Percentiles rank a stretch among this genome's conserved stretches.
phyloP scores from a whole-genome alignment of 208 protist species.

The Herpetomonas samuelpessoai region DNA sequence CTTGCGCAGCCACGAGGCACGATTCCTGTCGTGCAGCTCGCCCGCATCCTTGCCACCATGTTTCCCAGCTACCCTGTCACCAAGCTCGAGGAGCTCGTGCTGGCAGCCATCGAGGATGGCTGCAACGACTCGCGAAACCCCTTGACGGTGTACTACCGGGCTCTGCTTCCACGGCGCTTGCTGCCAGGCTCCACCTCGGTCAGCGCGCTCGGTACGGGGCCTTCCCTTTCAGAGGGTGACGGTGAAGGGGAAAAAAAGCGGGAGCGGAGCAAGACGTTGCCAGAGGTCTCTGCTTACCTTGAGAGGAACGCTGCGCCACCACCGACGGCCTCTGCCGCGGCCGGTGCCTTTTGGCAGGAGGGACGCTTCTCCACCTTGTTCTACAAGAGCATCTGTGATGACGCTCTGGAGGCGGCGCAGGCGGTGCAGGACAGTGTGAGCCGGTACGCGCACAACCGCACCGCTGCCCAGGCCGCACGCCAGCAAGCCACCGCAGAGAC shows the following conservation, averaged over 20 bases:
- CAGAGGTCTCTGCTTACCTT: neutral
- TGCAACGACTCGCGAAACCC: conserved; percentile 29
- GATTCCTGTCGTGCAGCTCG: conserved; percentile 59
- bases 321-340: neutral
- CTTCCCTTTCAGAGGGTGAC: conserved; percentile 10
- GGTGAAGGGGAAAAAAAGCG: no score
- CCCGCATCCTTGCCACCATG: conserved; percentile 53
- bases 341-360: conserved; percentile 11
- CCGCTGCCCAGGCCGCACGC: conserved; percentile 1
- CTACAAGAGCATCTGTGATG: conserved; percentile 57
- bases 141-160: conserved; percentile 54
- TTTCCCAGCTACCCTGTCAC: conserved; percentile 59
- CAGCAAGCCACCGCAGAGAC: conserved; percentile 8
- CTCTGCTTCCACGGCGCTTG: conserved; percentile 54
- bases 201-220: conserved; percentile 5
- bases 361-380: conserved; percentile 45
- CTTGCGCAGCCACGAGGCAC: conserved; percentile 19
- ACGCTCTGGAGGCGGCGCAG: conserved; percentile 60
- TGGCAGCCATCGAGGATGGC: conserved; percentile 41
- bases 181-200: conserved; percentile 28
- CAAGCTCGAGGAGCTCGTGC: conserved; percentile 46
- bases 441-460: conserved; percentile 9
- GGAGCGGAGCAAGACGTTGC: conserved; percentile 2
- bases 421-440: conserved; percentile 57
- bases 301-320: neutral